Evolutionary conservation across 495 filamentous ascomycete genomes (phyloP).

Genomic region (Pyrenopolyporus hunteri): DNA sequence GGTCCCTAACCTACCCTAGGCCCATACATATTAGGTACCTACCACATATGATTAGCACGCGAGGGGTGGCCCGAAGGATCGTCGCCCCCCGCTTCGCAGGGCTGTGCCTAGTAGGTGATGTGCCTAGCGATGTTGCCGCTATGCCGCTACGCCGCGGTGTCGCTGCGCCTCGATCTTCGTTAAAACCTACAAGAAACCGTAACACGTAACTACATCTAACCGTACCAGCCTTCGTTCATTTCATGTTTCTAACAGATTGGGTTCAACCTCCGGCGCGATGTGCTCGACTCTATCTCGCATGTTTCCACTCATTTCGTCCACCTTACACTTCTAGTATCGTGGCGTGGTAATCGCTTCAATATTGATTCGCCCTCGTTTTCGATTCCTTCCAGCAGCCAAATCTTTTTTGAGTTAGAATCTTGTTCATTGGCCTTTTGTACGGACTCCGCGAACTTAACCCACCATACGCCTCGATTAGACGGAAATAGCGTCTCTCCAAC

Average conservation of each 20-base stretch:
- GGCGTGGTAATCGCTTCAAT: background rate
- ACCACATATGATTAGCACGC: conserved; percentile 8
- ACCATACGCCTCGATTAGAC: background rate
- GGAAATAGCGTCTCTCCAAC: background rate
- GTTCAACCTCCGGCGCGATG: background rate
- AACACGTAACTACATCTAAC: too few species aligned
- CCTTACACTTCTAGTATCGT: background rate
- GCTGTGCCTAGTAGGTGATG: conserved; percentile 20
- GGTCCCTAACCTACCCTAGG: too few species aligned
- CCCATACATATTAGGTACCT: too few species aligned
- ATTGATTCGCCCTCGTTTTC: background rate
- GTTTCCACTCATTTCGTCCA: background rate
- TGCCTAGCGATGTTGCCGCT: background rate
- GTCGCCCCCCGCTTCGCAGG: conserved; percentile 24
- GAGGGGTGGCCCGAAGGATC: conserved; percentile 28
- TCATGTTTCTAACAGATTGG: too few species aligned
- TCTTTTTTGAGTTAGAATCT: background rate
- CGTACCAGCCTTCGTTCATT: too few species aligned
- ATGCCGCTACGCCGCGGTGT: conserved; percentile 11
- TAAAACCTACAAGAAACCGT: too few species aligned
- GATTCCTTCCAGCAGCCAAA: background rate
- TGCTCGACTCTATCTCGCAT: background rate
- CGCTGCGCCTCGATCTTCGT: conserved; percentile 14
- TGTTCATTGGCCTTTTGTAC: background rate
- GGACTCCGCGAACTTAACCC: background rate